Conservation (phyloP, 1,284 basidiomycete genomes). For the Apiotrichum veenhuisii region DNA sequence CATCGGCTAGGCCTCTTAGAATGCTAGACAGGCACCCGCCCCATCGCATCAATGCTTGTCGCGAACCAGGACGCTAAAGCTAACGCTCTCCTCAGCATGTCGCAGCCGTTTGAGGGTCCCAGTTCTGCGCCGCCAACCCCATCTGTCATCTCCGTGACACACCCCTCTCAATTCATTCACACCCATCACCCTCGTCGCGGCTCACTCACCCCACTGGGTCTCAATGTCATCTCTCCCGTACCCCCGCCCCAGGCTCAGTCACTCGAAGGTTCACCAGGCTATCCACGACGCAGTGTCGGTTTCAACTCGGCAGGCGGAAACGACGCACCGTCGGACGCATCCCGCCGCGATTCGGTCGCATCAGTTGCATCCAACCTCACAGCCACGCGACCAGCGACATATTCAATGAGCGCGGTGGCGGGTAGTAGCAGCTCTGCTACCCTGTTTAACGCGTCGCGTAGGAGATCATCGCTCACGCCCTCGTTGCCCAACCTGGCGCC, state of each 20-base stretch:
- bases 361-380: conserved; percentile 39
- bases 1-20: too few species aligned
- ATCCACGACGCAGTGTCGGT: conserved; percentile 29
- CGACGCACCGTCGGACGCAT: conserved; percentile 5
- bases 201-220: conserved; percentile 45
- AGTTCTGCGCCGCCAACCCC: conserved; percentile 46
- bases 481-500: conserved; percentile 26
- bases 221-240: conserved; percentile 48
- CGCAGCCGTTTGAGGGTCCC: conserved; percentile 20
- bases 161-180: conserved; percentile 49
- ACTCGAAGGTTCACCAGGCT: conserved; percentile 1
- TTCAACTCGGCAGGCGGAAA: conserved; percentile 20
- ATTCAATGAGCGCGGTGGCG: not conserved
- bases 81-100: not conserved
- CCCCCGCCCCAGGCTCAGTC: conserved; percentile 24
- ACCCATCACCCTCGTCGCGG: conserved; percentile 49
- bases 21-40: too few species aligned
- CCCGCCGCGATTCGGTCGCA: conserved; percentile 22
- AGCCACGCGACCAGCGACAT: conserved; percentile 23
- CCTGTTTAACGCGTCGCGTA: conserved; percentile 1
- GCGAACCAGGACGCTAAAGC: not conserved
- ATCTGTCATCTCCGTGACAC: conserved; percentile 39
- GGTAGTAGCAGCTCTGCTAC: not conserved
- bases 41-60: too few species aligned
- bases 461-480: conserved; percentile 40